Evolutionary conservation across 1,139 yeast species (phyloP).

Genomic region (Kurtzmaniella quercitrusa): DNA sequence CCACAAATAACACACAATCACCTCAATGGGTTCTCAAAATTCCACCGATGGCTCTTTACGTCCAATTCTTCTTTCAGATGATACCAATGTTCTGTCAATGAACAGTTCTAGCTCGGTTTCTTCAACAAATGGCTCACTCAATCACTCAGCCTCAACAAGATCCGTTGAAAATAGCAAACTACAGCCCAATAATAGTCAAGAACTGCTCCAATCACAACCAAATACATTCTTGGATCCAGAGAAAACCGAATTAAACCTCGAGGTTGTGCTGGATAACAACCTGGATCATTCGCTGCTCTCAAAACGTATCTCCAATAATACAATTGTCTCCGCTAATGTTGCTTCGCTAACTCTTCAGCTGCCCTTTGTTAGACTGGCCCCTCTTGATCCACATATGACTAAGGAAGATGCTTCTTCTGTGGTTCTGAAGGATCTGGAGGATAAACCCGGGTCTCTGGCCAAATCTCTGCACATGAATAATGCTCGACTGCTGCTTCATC

Average conservation of each 20-base stretch:
- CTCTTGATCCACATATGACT: conserved; percentile 60
- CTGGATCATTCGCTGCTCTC: neutral
- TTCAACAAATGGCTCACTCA: no score
- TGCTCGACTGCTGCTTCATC: conserved; percentile 12
- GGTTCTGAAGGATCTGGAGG: conserved; percentile 27
- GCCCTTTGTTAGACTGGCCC: conserved; percentile 44
- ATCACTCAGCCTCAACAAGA: no score
- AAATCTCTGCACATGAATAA: conserved; percentile 3
- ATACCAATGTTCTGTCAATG: no score
- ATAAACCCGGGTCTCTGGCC: conserved; percentile 1
- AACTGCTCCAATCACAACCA: neutral
- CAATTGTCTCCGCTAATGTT: conserved; percentile 5
- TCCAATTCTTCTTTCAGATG: no score
- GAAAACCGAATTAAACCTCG: neutral
- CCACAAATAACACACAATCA: no score
- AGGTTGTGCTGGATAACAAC: neutral
- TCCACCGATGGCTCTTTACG: no score
- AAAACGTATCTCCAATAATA: neutral
- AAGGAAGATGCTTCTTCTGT: conserved; percentile 48
- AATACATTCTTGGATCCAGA: neutral
- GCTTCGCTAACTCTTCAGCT: conserved; percentile 33
- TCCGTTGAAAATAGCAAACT: no score
- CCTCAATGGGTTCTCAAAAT: no score
- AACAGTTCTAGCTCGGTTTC: no score
- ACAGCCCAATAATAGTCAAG: no score